Percentiles rank a stretch among this genome's conserved stretches.
These are phyloP conservation scores for Mycena pura DNA, from an alignment of 768 basidiomycete genomes.

Conservation along the genomic window DNA sequence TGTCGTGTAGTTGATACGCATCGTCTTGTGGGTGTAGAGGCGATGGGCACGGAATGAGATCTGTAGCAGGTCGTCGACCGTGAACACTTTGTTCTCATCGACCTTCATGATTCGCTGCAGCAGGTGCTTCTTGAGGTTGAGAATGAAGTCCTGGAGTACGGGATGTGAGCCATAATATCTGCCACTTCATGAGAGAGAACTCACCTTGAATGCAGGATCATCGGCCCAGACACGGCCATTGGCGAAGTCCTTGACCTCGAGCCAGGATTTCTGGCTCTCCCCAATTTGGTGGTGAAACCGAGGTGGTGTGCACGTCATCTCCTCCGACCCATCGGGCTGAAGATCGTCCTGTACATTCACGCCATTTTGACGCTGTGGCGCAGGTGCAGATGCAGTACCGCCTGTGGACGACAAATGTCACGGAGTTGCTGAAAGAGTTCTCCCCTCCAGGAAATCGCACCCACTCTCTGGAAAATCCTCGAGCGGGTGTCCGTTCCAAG, in stretches of 20 bases:
- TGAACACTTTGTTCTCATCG: slow-evolving; percentile 29
- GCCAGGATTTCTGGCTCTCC: slow-evolving; percentile 15
- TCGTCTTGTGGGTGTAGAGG: slow-evolving; percentile 32
- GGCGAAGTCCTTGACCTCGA: neutral
- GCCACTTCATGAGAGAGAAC: too few relatives aligned
- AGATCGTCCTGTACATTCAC: neutral
- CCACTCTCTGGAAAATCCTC: slow-evolving; percentile 6
- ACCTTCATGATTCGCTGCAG: neutral
- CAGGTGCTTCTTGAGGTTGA: neutral
- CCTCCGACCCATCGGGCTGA: slow-evolving; percentile 9
- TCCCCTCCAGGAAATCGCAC: slow-evolving; percentile 1
- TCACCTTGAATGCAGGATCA: slow-evolving; percentile 40
- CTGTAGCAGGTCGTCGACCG: slow-evolving; percentile 10
- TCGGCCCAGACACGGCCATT: neutral
- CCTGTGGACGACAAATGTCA: neutral
- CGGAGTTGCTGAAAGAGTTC: slow-evolving; percentile 9
- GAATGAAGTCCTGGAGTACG: neutral
- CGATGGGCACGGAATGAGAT: slow-evolving; percentile 30
- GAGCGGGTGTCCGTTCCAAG: neutral
- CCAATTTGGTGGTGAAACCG: slow-evolving; percentile 31
- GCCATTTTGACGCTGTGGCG: too few relatives aligned
- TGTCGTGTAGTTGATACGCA: slow-evolving; percentile 43
- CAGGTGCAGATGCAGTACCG: too few relatives aligned
- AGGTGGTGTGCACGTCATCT: slow-evolving; percentile 21
- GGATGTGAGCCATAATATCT: neutral